Conservation (phyloP, 2,329 filamentous ascomycete genomes). For the Penicillium fuscoglaucum region DNA sequence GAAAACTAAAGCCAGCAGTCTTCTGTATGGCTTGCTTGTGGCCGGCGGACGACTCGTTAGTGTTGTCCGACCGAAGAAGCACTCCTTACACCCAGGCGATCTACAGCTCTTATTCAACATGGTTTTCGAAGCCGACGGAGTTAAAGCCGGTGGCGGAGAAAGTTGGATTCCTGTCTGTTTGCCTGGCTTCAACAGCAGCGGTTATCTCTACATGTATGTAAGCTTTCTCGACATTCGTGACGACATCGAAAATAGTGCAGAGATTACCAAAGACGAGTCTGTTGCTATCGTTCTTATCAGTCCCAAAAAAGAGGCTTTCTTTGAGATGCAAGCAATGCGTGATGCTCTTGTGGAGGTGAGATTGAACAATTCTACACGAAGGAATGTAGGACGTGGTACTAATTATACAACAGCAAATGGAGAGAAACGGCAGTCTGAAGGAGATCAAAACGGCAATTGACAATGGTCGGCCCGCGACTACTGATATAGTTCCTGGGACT, state of each 20-base stretch:
- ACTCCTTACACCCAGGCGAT: constrained; percentile 93
- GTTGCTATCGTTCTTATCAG: constrained; percentile 93
- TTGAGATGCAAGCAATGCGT: constrained; percentile 74
- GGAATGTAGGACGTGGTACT: constrained; percentile 28
- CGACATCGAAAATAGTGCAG: constrained; percentile 45
- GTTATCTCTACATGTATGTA: constrained; percentile 98
- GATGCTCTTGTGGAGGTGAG: constrained; percentile 59
- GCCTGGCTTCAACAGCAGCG: constrained; percentile 94
- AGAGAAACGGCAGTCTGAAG: constrained; percentile 71
- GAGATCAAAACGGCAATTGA: constrained; percentile 71
- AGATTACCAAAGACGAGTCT: constrained; percentile 60
- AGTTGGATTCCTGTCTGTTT: constrained; percentile 97
- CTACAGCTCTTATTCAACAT: constrained; percentile 98
- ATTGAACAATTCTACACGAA: background rate
- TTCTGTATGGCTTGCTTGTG: constrained; percentile 91
- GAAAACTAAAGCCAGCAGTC: constrained; percentile 70
- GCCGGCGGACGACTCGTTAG: constrained; percentile 91
- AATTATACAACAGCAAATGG: constrained; percentile 58
- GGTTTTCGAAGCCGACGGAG: constrained; percentile 91
- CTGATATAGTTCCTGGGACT: constrained; percentile 76
- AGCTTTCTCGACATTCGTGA: constrained; percentile 76
- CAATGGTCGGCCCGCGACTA: constrained; percentile 68
- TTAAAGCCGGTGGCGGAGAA: constrained; percentile 90
- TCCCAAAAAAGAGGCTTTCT: constrained; percentile 90
- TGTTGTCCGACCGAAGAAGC: constrained; percentile 88